A percentile compares a stretch with the other conserved stretches of the same genome.
Evolutionary conservation across 805 yeast genomes (phyloP).

Genomic region (Blastobotrys mokoenaii): DNA sequence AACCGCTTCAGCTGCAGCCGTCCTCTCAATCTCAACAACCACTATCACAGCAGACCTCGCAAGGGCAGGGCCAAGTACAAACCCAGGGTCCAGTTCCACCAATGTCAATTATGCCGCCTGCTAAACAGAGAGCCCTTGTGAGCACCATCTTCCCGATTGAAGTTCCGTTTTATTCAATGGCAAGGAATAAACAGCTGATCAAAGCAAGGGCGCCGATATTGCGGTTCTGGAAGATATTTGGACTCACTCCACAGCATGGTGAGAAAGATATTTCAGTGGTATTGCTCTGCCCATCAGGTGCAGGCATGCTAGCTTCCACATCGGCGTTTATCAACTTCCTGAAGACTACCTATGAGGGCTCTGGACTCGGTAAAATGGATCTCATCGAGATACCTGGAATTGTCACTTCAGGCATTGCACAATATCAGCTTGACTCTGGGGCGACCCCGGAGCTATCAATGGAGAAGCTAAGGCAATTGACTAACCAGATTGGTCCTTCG

Average conservation of each 20-base stretch:
- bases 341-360: conserved; percentile 28
- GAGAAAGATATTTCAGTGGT: conserved; percentile 24
- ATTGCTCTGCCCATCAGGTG: conserved; percentile 23
- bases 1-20: no score
- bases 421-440: conserved; percentile 13
- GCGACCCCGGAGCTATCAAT: not conserved
- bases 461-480: not conserved
- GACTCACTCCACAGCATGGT: conserved; percentile 27
- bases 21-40: not conserved
- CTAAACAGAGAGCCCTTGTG: not conserved
- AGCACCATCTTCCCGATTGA: conserved; percentile 11
- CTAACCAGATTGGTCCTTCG: not conserved
- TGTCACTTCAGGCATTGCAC: conserved; percentile 1
- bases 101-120: not conserved
- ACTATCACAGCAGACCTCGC: not conserved
- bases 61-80: not conserved
- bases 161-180: conserved; percentile 12
- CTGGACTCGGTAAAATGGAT: conserved; percentile 26
- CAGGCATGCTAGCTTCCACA: conserved; percentile 18
- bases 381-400: conserved; percentile 8
- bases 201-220: conserved; percentile 31
- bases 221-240: conserved; percentile 33
- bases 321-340: conserved; percentile 19
- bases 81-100: not conserved
- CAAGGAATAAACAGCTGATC: conserved; percentile 18